Percentiles rank a stretch among this genome's conserved stretches.
Conservation (phyloP, 2,329 filamentous ascomycete genomes). For the Trichoderma aggressivum region DNA sequence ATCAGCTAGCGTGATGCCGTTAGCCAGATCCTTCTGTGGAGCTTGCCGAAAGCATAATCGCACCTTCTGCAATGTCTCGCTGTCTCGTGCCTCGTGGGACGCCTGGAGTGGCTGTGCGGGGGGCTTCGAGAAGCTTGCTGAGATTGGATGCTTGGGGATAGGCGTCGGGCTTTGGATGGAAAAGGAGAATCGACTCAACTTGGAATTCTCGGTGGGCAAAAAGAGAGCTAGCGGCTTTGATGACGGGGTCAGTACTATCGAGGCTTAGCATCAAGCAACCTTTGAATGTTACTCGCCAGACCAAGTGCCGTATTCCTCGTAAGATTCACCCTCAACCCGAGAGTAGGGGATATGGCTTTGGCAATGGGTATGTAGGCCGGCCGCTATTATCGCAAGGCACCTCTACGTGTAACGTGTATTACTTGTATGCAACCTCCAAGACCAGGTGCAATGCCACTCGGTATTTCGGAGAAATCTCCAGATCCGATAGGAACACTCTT, state of each 20-base stretch:
- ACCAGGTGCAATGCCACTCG: neutral
- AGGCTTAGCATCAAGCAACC: neutral
- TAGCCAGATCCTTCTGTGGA: neutral
- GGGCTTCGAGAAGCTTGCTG: constrained; percentile 1
- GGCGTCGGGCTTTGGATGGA: neutral
- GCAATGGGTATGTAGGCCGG: neutral
- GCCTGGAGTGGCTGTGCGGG: neutral
- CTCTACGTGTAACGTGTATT: neutral
- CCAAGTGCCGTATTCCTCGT: neutral
- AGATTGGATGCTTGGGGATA: neutral
- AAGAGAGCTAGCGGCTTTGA: neutral
- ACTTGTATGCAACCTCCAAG: neutral
- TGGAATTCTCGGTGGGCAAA: too few relatives aligned
- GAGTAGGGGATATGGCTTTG: neutral
- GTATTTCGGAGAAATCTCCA: neutral
- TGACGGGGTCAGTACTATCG: neutral
- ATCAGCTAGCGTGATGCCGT: neutral
- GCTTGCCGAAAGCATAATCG: neutral
- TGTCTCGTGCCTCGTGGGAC: neutral
- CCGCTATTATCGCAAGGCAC: neutral
- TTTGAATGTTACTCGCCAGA: neutral
- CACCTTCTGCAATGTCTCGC: neutral
- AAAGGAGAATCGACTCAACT: neutral
- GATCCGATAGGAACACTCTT: neutral
- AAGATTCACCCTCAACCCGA: neutral